Evolutionary conservation across 805 yeast genomes (phyloP).

Genomic region (Ogataea naganishii): DNA sequence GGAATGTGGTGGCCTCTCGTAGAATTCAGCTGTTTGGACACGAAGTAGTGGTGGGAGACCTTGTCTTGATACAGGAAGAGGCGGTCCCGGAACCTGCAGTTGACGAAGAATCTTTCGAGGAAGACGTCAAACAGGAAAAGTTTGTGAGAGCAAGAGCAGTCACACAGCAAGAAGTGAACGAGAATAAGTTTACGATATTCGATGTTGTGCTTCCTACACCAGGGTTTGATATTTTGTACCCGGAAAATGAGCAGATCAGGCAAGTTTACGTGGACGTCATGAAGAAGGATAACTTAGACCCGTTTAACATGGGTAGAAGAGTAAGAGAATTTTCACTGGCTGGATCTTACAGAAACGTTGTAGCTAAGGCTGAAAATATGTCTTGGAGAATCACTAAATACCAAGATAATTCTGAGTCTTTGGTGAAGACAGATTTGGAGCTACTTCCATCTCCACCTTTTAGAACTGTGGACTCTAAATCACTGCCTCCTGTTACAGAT

Average conservation of each 20-base stretch:
- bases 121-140: slow-evolving; percentile 54
- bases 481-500: slow-evolving; percentile 1
- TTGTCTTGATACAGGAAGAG: slow-evolving; percentile 44
- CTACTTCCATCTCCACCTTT: slow-evolving; percentile 25
- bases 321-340: slow-evolving; percentile 85
- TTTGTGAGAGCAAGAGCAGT: slow-evolving; percentile 65
- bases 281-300: slow-evolving; percentile 78
- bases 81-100: slow-evolving; percentile 20
- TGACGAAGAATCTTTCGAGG: slow-evolving; percentile 50
- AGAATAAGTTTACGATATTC: slow-evolving; percentile 52
- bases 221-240: slow-evolving; percentile 87
- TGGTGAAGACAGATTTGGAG: slow-evolving; percentile 74
- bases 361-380: slow-evolving; percentile 57
- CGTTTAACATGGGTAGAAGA: slow-evolving; percentile 74
- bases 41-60: slow-evolving; percentile 69
- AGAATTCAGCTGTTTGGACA: slow-evolving; percentile 67
- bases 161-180: slow-evolving; percentile 61
- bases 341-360: slow-evolving; percentile 76
- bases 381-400: slow-evolving; percentile 60
- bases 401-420: slow-evolving; percentile 52
- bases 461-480: slow-evolving; percentile 2
- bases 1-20: slow-evolving; percentile 82
- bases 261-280: slow-evolving; percentile 62
- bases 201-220: slow-evolving; percentile 96
- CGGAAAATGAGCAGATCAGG: slow-evolving; percentile 52